Percentiles rank a stretch among this genome's conserved stretches.
Conservation (phyloP, 495 filamentous ascomycete genomes). For the Penicillium coffeae region DNA sequence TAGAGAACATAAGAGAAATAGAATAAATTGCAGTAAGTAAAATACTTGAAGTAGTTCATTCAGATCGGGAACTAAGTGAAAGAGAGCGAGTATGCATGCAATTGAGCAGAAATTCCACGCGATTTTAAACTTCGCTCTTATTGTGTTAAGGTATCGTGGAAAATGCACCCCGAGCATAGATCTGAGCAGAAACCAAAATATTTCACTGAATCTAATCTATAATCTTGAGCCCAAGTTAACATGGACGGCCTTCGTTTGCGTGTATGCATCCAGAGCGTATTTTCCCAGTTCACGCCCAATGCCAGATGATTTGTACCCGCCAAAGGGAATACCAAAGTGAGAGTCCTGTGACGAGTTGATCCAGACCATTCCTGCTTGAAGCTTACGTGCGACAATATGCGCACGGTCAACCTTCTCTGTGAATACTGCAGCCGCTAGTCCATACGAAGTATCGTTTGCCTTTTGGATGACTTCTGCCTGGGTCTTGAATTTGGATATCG, state of each 20-base stretch:
- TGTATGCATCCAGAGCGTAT: slow-evolving; percentile 74
- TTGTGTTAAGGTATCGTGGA: too few species aligned
- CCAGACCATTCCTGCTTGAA: slow-evolving; percentile 96
- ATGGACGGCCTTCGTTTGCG: slow-evolving; percentile 73
- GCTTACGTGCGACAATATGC: slow-evolving; percentile 74
- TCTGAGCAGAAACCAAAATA: too few species aligned
- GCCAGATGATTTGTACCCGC: slow-evolving; percentile 91
- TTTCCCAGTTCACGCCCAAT: slow-evolving; percentile 87
- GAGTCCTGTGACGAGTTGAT: slow-evolving; percentile 79
- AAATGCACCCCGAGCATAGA: too few species aligned
- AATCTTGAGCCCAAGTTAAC: slow-evolving; percentile 62
- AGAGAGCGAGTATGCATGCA: too few species aligned
- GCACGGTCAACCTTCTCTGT: slow-evolving; percentile 73
- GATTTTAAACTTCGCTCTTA: too few species aligned
- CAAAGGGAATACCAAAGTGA: slow-evolving; percentile 74
- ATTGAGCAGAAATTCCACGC: too few species aligned
- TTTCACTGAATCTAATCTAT: too few species aligned
- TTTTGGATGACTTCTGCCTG: slow-evolving; percentile 78
- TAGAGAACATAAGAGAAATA: too few species aligned
- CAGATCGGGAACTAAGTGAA: too few species aligned
- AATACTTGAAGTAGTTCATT: too few species aligned
- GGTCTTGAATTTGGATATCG: slow-evolving; percentile 70
- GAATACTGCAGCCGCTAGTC: slow-evolving; percentile 82
- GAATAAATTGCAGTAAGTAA: too few species aligned
- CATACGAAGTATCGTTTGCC: slow-evolving; percentile 85